phyloP scores from a whole-genome alignment of 2,329 filamentous ascomycete species.

The Knufia fluminis region DNA sequence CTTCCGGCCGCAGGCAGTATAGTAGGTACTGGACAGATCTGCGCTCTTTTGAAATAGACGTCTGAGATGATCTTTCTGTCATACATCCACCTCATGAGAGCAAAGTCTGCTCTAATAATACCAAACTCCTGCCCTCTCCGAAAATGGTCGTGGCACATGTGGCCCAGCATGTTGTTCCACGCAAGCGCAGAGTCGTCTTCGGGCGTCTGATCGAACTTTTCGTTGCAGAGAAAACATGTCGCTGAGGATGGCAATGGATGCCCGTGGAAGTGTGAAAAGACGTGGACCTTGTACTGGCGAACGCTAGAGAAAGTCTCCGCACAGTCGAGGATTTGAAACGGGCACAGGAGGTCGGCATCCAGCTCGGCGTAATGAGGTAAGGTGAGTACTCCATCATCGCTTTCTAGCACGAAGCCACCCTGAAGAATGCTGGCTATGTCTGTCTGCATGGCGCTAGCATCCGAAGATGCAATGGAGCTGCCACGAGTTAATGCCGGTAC shows the following conservation, averaged over 20 bases:
- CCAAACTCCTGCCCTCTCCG: constrained; percentile 33
- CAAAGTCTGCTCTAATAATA: constrained; percentile 33
- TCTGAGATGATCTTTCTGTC: constrained; percentile 33
- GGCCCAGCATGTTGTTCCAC: constrained; percentile 36
- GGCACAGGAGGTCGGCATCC: constrained; percentile 26
- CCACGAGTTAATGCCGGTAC: constrained; percentile 22
- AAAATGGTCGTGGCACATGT: constrained; percentile 34
- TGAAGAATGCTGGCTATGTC: constrained; percentile 20
- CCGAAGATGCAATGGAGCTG: constrained; percentile 20
- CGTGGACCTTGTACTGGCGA: constrained; percentile 35
- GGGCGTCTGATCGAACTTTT: constrained; percentile 15
- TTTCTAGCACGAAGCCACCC: constrained; percentile 20
- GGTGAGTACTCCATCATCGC: constrained; percentile 19
- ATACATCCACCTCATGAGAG: constrained; percentile 39
- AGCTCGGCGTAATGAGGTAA: constrained; percentile 16
- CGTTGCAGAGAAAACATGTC: constrained; percentile 36
- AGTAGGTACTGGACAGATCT: constrained; percentile 30
- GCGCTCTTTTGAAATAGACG: constrained; percentile 36
- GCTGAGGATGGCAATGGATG: constrained; percentile 32
- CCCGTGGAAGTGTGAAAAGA: constrained; percentile 37
- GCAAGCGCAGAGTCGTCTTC: constrained; percentile 25
- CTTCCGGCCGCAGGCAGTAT: constrained; percentile 11
- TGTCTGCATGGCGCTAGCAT: constrained; percentile 16
- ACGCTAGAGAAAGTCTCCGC: constrained; percentile 31
- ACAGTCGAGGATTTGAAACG: constrained; percentile 39